Conservation (phyloP, 768 basidiomycete genomes). For the Boletus rex-veris region DNA sequence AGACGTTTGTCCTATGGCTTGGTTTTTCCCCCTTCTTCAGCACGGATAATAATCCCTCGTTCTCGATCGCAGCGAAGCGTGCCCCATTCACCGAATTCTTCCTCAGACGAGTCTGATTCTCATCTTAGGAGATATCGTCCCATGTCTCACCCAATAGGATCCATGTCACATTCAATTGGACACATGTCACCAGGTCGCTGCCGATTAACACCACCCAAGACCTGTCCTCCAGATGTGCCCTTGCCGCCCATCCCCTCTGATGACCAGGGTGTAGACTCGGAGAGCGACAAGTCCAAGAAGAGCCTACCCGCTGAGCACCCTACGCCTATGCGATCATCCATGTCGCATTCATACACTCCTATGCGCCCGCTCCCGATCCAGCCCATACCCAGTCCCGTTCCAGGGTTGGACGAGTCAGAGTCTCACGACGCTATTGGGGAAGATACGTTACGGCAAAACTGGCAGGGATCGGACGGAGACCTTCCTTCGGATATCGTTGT, state of each 20-base stretch:
- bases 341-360: background rate
- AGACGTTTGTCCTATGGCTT: background rate
- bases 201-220: constrained; percentile 9
- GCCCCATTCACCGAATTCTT: background rate
- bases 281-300: background rate
- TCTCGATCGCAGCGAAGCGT: constrained; percentile 1
- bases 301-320: background rate
- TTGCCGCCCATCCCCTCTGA: constrained; percentile 22
- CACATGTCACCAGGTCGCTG: constrained; percentile 1
- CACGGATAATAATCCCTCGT: background rate
- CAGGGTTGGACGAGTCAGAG: constrained; percentile 8
- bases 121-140: background rate
- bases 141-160: background rate
- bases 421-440: background rate
- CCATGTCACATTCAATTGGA: background rate
- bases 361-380: constrained; percentile 17
- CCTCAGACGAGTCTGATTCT: constrained; percentile 8
- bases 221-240: constrained; percentile 16
- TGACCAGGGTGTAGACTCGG: background rate
- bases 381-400: constrained; percentile 17
- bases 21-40: background rate
- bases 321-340: constrained; percentile 1
- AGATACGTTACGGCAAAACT: constrained; percentile 5
- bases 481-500: constrained; percentile 4
- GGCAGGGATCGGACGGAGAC: constrained; percentile 1